Evolutionary conservation across 1,139 yeast species (phyloP).

Genomic region (Saccharomyces hybrid): DNA sequence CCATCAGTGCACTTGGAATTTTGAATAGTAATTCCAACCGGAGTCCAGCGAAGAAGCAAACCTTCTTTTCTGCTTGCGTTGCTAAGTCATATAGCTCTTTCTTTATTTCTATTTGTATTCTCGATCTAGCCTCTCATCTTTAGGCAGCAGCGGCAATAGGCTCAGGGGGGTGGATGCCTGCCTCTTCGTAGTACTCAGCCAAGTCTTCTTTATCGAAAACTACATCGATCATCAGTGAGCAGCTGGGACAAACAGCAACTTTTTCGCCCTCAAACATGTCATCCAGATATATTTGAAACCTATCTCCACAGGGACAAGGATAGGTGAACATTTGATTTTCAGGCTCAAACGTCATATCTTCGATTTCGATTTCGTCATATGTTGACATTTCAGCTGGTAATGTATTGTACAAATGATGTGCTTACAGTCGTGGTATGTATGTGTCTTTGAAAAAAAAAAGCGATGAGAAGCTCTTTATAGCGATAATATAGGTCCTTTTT

Average conservation of each 20-base stretch:
- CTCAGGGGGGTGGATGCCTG: conserved; percentile 26
- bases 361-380: conserved; percentile 94
- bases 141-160: conserved; percentile 19
- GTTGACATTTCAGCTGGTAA: conserved; percentile 37
- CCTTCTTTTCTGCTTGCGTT: background rate
- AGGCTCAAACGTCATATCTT: conserved; percentile 89
- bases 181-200: conserved; percentile 37
- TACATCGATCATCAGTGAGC: conserved; percentile 88
- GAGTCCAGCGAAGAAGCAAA: background rate
- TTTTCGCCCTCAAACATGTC: conserved; percentile 89
- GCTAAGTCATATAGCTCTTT: background rate
- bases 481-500: too few species aligned
- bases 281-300: conserved; percentile 77
- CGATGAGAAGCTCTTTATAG: background rate
- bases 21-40: background rate
- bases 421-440: background rate
- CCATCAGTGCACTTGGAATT: background rate
- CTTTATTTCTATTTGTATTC: background rate
- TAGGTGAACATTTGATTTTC: conserved; percentile 74
- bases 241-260: conserved; percentile 93
- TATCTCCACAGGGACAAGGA: conserved; percentile 98
- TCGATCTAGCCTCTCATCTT: background rate
- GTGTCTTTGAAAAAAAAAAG: background rate
- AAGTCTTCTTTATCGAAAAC: conserved; percentile 64
- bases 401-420: background rate